These are phyloP conservation scores for Ascochyta fabae DNA, from an alignment of 2,329 filamentous ascomycete species.

Conservation along the genomic window DNA sequence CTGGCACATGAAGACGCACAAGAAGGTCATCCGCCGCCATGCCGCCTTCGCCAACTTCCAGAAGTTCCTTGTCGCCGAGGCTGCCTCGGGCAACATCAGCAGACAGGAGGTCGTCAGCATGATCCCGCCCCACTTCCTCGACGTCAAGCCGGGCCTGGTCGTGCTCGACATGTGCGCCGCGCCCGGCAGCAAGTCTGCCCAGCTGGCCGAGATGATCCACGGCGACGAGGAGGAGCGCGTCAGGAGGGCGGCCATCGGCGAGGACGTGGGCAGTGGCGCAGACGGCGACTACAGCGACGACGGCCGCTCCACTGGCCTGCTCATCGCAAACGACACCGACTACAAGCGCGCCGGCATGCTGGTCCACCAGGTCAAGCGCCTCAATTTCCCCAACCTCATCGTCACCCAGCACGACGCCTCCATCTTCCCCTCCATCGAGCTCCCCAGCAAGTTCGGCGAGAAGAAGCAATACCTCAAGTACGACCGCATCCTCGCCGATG, in stretches of 20 bases:
- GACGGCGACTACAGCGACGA: slow-evolving; percentile 69
- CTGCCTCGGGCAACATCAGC: slow-evolving; percentile 95
- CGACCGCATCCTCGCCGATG: slow-evolving; percentile 93
- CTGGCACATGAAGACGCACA: slow-evolving; percentile 98
- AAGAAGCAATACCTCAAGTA: slow-evolving; percentile 86
- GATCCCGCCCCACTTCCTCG: slow-evolving; percentile 95
- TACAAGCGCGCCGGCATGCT: slow-evolving; percentile 97
- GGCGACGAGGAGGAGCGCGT: slow-evolving; percentile 89
- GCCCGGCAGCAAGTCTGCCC: slow-evolving; percentile 94
- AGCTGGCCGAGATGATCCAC: slow-evolving; percentile 94
- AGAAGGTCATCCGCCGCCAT: slow-evolving; percentile 93
- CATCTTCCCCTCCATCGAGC: slow-evolving; percentile 88
- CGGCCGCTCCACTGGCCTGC: slow-evolving; percentile 85
- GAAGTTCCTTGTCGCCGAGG: slow-evolving; percentile 97
- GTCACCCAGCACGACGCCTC: slow-evolving; percentile 98
- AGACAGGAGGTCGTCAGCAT: slow-evolving; percentile 98
- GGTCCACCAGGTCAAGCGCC: slow-evolving; percentile 94
- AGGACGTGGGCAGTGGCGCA: slow-evolving; percentile 64
- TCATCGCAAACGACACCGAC: slow-evolving; percentile 95
- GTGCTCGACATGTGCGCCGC: slow-evolving; percentile 96
- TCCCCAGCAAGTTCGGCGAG: slow-evolving; percentile 65
- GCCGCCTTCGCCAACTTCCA: slow-evolving; percentile 94
- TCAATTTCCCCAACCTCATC: slow-evolving; percentile 94
- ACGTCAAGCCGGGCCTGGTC: slow-evolving; percentile 87
- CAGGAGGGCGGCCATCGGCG: slow-evolving; percentile 69